Conservation (phyloP, 495 filamentous ascomycete genomes). For the Neurospora tetrasperma region DNA sequence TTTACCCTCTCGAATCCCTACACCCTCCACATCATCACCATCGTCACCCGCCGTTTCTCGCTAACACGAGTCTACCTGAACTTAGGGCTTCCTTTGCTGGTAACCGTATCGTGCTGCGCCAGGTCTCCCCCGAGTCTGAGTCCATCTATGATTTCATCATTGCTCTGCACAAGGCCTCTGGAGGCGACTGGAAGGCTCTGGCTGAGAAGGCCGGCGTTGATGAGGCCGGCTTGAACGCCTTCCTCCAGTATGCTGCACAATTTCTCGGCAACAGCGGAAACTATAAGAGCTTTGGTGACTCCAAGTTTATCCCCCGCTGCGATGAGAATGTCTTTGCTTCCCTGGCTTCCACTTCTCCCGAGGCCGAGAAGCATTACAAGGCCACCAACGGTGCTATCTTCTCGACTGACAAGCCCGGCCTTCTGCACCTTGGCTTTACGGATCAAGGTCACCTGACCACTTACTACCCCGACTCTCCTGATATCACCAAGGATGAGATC, state of each 20-base stretch:
- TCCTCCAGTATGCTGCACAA: constrained; percentile 78
- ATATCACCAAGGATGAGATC: constrained; percentile 81
- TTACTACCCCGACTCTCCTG: constrained; percentile 83
- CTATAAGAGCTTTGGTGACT: constrained; percentile 93
- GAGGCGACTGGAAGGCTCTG: constrained; percentile 71
- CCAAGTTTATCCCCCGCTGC: constrained; percentile 84
- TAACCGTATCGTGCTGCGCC: constrained; percentile 73
- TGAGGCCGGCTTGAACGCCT: constrained; percentile 57
- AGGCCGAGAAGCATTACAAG: constrained; percentile 54
- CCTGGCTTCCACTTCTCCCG: constrained; percentile 53
- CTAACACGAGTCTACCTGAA: constrained; percentile 1
- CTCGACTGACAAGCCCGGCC: constrained; percentile 49
- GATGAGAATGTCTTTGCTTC: constrained; percentile 54
- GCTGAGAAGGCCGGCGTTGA: constrained; percentile 59
- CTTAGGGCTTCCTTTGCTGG: constrained; percentile 76
- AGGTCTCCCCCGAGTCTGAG: constrained; percentile 85
- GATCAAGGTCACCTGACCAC: constrained; percentile 75
- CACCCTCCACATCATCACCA: not conserved
- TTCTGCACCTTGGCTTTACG: constrained; percentile 80
- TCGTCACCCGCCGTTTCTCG: not conserved
- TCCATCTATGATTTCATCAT: constrained; percentile 87
- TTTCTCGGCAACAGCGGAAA: constrained; percentile 90
- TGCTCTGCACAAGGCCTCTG: constrained; percentile 56
- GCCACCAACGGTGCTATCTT: constrained; percentile 67
- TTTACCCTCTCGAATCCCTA: not conserved